Conservation (phyloP, 768 basidiomycete genomes). For the Amanita rubescens region DNA sequence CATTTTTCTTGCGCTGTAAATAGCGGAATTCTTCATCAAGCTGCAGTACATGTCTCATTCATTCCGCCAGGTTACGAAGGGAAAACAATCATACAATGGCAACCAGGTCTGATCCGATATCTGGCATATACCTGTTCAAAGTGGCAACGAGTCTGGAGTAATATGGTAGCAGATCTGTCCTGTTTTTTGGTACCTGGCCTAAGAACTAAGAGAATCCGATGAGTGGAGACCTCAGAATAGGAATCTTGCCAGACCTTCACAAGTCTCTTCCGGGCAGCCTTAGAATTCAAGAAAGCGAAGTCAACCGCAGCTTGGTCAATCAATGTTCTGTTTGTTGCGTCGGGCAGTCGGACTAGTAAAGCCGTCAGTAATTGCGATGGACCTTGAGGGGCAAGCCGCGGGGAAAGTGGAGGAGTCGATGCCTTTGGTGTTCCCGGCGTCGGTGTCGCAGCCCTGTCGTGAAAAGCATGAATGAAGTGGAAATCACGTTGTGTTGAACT, state of each 20-base stretch:
- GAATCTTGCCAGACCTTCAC: slow-evolving; percentile 50
- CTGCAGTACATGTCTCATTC: slow-evolving; percentile 31
- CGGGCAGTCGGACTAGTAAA: slow-evolving; percentile 83
- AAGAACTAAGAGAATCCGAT: slow-evolving; percentile 53
- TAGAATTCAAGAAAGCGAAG: slow-evolving; percentile 94
- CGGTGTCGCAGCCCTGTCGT: slow-evolving; percentile 45
- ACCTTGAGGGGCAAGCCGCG: slow-evolving; percentile 75
- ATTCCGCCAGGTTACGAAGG: neutral
- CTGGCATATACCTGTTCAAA: slow-evolving; percentile 88
- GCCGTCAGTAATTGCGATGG: slow-evolving; percentile 91
- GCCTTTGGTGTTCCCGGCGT: slow-evolving; percentile 63
- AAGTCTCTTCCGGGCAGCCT: slow-evolving; percentile 88
- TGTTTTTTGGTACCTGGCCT: slow-evolving; percentile 75
- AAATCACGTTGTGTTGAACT: neutral
- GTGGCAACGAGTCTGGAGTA: slow-evolving; percentile 89
- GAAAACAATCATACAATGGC: slow-evolving; percentile 49
- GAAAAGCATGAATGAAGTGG: slow-evolving; percentile 13
- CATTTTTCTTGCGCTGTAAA: slow-evolving; percentile 88
- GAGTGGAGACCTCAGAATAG: neutral
- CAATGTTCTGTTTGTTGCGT: slow-evolving; percentile 83
- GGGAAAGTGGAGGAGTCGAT: slow-evolving; percentile 51
- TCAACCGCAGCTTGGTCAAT: slow-evolving; percentile 95
- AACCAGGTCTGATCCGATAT: slow-evolving; percentile 79
- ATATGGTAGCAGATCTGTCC: slow-evolving; percentile 87
- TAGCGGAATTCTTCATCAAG: slow-evolving; percentile 97